A percentile compares a stretch with the other conserved stretches of the same genome.
phyloP scores from a whole-genome alignment of 2,329 filamentous ascomycete genomes.

The Exophiala bonariae region DNA sequence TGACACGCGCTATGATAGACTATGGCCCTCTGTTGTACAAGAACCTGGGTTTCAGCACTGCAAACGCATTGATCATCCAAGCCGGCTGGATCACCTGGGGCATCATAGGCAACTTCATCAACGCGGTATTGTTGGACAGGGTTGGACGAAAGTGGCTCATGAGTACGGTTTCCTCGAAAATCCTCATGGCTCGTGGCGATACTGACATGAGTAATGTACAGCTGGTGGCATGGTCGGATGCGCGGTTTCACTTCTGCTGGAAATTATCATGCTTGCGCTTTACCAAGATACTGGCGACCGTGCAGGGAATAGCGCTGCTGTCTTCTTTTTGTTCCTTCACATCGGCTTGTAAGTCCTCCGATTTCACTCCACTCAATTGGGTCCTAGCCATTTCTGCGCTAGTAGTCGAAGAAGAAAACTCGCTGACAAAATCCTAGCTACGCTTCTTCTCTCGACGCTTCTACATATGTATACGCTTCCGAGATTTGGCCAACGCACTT shows the following conservation, averaged over 20 bases:
- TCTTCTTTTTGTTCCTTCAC: conserved; percentile 15
- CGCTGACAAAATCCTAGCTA: neutral
- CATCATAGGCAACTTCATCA: conserved; percentile 30
- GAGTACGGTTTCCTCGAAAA: conserved; percentile 13
- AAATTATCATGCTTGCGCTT: conserved; percentile 1
- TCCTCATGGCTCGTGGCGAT: no score
- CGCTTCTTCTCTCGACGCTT: neutral
- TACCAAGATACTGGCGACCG: neutral
- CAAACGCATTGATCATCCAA: conserved; percentile 30
- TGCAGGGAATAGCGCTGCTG: conserved; percentile 1
- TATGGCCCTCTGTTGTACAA: conserved; percentile 26
- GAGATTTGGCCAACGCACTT: conserved; percentile 39
- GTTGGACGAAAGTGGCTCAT: conserved; percentile 13
- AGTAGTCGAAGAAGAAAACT: no score
- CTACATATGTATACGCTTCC: conserved; percentile 32
- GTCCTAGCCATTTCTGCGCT: neutral
- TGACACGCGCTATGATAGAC: conserved; percentile 18
- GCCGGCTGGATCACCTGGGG: conserved; percentile 28
- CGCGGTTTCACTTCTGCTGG: neutral
- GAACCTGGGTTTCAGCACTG: conserved; percentile 30
- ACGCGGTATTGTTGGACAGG: conserved; percentile 30
- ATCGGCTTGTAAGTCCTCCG: neutral
- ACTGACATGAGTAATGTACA: conserved; percentile 11
- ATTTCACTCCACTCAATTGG: no score
- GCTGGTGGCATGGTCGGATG: neutral